phyloP scores from a whole-genome alignment of 805 yeast genomes.

The Candida incommunis region DNA sequence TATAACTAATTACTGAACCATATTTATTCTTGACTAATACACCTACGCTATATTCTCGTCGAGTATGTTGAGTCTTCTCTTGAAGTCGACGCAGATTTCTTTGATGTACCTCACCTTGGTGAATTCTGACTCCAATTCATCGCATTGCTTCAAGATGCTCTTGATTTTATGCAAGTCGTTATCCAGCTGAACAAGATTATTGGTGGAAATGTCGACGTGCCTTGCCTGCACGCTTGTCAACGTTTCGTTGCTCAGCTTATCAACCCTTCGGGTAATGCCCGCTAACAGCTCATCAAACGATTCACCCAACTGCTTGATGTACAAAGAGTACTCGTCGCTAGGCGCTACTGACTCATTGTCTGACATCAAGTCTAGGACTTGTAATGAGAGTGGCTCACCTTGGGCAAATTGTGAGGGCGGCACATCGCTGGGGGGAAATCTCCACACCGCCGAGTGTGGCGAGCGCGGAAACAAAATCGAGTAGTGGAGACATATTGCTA shows the following conservation, averaged over 20 bases:
- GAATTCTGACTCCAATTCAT: conserved; percentile 36
- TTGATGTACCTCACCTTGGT: conserved; percentile 38
- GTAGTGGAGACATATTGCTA: too few species aligned
- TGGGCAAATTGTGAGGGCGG: too few species aligned
- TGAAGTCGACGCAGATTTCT: conserved; percentile 30
- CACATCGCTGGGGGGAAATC: too few species aligned
- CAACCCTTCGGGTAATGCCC: background rate
- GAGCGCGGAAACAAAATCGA: too few species aligned
- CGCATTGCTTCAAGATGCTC: conserved; percentile 26
- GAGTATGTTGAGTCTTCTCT: conserved; percentile 21
- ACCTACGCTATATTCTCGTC: too few species aligned
- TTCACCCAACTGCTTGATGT: background rate
- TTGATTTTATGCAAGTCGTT: conserved; percentile 25
- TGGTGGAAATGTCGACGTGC: background rate
- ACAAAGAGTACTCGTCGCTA: background rate
- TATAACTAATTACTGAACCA: too few species aligned
- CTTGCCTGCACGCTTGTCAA: background rate
- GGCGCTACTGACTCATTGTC: background rate
- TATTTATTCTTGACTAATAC: too few species aligned
- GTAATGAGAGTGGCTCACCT: too few species aligned
- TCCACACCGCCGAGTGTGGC: too few species aligned
- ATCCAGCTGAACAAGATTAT: background rate
- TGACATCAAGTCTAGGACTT: background rate
- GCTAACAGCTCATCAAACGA: background rate
- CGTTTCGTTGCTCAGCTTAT: background rate